Percentiles rank a stretch among this genome's conserved stretches.
phyloP scores from a whole-genome alignment of 176 grass and related monocot species.

The Elaeis guineensis region DNA sequence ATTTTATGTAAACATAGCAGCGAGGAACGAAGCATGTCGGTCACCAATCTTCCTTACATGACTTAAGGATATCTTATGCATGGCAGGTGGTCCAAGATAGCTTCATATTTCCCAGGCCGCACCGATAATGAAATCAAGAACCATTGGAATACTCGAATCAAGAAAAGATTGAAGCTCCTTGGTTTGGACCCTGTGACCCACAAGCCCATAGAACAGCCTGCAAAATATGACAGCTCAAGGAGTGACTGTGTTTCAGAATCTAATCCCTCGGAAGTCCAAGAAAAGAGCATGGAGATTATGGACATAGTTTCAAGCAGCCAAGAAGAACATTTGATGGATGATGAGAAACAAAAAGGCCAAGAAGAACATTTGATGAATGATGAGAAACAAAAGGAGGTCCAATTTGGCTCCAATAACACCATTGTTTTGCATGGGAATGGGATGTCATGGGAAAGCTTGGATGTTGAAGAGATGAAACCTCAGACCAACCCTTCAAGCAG shows the following conservation, averaged over 20 bases:
- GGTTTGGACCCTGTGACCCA: constrained; percentile 17
- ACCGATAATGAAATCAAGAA: constrained; percentile 38
- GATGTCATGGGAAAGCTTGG: neutral
- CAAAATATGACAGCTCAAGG: neutral
- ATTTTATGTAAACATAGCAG: too few relatives aligned
- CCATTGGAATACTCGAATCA: constrained; percentile 31
- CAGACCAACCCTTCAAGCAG: neutral
- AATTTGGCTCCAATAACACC: neutral
- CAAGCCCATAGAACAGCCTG: neutral
- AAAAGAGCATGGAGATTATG: neutral
- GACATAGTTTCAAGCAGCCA: neutral
- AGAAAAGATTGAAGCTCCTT: constrained; percentile 25
- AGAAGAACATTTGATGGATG: too few relatives aligned
- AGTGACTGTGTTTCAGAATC: too few relatives aligned
- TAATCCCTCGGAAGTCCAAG: neutral
- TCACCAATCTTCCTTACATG: too few relatives aligned
- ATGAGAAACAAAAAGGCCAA: neutral
- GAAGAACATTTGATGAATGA: too few relatives aligned
- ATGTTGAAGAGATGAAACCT: too few relatives aligned
- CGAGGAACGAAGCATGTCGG: too few relatives aligned
- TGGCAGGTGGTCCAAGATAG: constrained; percentile 31
- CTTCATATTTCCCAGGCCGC: constrained; percentile 24
- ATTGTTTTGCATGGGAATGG: neutral
- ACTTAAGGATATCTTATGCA: too few relatives aligned
- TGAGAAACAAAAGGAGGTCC: neutral